Conservation (phyloP, 345 rosid species). For the Ceriops tagal region DNA sequence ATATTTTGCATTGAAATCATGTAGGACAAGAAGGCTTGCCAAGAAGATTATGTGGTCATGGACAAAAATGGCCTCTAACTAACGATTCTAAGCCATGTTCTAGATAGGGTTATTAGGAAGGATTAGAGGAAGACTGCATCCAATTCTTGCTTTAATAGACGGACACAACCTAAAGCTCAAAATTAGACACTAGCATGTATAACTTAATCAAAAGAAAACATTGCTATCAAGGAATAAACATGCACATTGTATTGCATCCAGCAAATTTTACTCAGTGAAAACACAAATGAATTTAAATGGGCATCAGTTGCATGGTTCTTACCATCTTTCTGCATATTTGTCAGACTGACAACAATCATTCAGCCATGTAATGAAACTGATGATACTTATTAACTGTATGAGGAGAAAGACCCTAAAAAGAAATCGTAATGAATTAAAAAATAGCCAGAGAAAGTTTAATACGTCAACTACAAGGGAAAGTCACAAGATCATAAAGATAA, state of each 20-base stretch:
- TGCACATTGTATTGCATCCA: no score
- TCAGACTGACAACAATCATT: constrained; percentile 65
- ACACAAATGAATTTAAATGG: not conserved
- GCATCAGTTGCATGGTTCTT: constrained; percentile 15
- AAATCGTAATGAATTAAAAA: constrained; percentile 10
- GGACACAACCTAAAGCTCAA: no score
- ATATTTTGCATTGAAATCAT: not conserved
- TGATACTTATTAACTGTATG: constrained; percentile 82
- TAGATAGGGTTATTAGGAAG: no score
- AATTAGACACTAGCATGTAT: no score
- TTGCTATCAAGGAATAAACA: no score
- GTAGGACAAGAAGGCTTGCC: not conserved
- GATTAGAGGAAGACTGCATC: no score
- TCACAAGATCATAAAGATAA: not conserved
- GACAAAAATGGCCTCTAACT: no score
- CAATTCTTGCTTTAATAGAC: no score
- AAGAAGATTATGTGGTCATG: not conserved
- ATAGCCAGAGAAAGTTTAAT: not conserved
- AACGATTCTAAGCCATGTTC: no score
- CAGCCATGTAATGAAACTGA: constrained; percentile 88
- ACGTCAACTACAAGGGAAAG: no score
- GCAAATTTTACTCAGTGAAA: no score
- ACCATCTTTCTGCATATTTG: constrained; percentile 71
- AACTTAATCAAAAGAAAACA: no score
- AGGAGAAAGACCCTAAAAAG: constrained; percentile 83